A percentile compares a stretch with the other conserved stretches of the same genome.
These are phyloP conservation scores for Purshia tridentata DNA, from an alignment of 306 rosid species.

Conservation along the genomic window DNA sequence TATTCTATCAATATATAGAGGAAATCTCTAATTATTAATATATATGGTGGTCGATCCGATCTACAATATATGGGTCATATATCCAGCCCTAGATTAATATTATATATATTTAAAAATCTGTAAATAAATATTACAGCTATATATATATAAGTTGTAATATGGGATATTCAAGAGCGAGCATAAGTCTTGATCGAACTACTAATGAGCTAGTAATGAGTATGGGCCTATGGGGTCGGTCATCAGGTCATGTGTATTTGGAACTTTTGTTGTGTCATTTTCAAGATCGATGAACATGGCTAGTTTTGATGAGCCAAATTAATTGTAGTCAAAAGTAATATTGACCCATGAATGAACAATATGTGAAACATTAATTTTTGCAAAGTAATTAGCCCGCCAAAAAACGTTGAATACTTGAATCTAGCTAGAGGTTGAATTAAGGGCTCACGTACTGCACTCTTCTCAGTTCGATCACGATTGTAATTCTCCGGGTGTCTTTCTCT, in stretches of 20 bases:
- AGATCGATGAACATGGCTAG: background rate
- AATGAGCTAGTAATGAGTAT: no score
- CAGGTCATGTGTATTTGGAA: background rate
- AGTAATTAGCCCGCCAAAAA: background rate
- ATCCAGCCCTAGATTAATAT: no score
- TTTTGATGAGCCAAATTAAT: background rate
- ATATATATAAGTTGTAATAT: no score
- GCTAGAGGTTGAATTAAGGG: background rate
- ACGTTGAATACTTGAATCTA: background rate
- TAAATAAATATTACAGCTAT: no score
- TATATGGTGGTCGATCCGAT: no score
- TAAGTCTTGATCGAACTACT: no score
- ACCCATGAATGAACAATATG: background rate
- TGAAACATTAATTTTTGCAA: background rate
- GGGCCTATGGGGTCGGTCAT: no score
- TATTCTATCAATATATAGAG: background rate
- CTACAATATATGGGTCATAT: no score
- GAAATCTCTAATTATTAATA: no score
- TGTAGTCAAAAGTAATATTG: background rate
- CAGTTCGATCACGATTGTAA: background rate
- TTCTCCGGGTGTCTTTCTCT: constrained; percentile 4
- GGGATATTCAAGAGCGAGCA: no score
- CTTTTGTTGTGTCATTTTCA: background rate
- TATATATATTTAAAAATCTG: no score
- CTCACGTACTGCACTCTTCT: background rate